Evolutionary conservation across 2,329 filamentous ascomycete species (phyloP), one percentile per base, ranked within the genome.

Genomic region (Dactylonectria estremocensis): DNA sequence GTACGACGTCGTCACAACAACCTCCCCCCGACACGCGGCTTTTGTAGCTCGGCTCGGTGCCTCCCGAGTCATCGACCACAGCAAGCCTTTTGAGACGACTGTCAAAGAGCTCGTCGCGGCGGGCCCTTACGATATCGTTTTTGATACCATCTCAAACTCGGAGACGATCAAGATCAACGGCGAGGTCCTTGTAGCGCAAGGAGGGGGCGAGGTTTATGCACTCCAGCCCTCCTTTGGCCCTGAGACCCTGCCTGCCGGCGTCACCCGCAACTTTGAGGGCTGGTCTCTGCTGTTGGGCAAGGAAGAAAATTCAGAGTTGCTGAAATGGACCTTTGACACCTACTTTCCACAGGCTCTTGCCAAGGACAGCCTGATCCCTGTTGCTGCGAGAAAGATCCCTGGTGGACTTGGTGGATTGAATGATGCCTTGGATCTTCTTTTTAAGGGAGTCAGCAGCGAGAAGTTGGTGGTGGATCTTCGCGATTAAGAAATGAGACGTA

Each of bases 251-350:
- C 70, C 70, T 1, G 31, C 40, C 5, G 70, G 70, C 3, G 60
- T 72, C 2, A 49, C 67, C 2, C 70, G 70, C 33, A 53, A 58
- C 18, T 72, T 72, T n/a, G 68, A 72, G 11, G 68, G 70, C 0
- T 72, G 70, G 70, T 72, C 70, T 46, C 45, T 72, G 18, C 49
- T 72, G 3, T 14, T 72, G 8, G 70, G 64, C 5, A 71, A 69
- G 56, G 70, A 64, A 9, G 70, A 72, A 14, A 57, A 72, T 18
- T 45, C 49, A 40, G 9, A 55, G 31, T 11, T 72, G 1, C 33
- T 72, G 1, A 48, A 63, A 3, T 72, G 70, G 70, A 72, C 48
- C 14, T 72, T 72, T 49, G 20, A 33, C 7, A 67, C 70, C 22
- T 72, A 72, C 24, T 71, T 72, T 0, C 56, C 55, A 2, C 61